These are phyloP conservation scores for Candida insectorum DNA, from an alignment of 805 yeast species.

Conservation along the genomic window DNA sequence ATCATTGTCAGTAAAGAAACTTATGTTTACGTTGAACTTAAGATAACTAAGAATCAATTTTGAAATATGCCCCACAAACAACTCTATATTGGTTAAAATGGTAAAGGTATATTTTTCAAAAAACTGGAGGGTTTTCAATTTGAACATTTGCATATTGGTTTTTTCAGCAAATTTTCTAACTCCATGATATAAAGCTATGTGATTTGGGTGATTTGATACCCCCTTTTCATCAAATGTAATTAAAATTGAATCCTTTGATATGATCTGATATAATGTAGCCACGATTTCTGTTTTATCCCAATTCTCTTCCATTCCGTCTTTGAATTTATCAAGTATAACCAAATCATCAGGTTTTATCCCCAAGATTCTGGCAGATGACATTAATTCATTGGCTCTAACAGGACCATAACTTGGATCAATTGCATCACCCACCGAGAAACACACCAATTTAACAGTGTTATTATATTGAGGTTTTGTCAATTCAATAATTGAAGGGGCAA, in stretches of 20 bases:
- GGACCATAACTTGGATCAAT: slow-evolving; percentile 66
- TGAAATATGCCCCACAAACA: slow-evolving; percentile 37
- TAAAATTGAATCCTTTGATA: slow-evolving; percentile 32
- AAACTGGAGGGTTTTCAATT: slow-evolving; percentile 32
- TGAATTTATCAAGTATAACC: slow-evolving; percentile 40
- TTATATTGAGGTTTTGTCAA: slow-evolving; percentile 42
- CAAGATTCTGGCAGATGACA: slow-evolving; percentile 49
- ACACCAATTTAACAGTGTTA: slow-evolving; percentile 56
- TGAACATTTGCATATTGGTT: slow-evolving; percentile 8
- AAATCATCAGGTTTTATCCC: slow-evolving; percentile 44
- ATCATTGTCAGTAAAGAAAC: slow-evolving; percentile 26
- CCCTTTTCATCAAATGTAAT: slow-evolving; percentile 83
- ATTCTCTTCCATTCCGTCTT: slow-evolving; percentile 62
- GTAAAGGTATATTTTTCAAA: slow-evolving; percentile 51
- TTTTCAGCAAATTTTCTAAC: slow-evolving; percentile 19
- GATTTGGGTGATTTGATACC: slow-evolving; percentile 87
- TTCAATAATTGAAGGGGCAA: slow-evolving; percentile 71
- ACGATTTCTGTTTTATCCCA: slow-evolving; percentile 59
- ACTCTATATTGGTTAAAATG: slow-evolving; percentile 37
- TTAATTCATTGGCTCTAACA: slow-evolving; percentile 58
- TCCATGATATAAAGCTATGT: slow-evolving; percentile 59
- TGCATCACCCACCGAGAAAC: slow-evolving; percentile 72
- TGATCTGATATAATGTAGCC: slow-evolving; percentile 27
- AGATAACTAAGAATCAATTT: slow-evolving; percentile 26
- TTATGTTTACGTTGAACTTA: slow-evolving; percentile 34